phyloP scores from a whole-genome alignment of 148 eudicot species.

The Drosera capensis region DNA sequence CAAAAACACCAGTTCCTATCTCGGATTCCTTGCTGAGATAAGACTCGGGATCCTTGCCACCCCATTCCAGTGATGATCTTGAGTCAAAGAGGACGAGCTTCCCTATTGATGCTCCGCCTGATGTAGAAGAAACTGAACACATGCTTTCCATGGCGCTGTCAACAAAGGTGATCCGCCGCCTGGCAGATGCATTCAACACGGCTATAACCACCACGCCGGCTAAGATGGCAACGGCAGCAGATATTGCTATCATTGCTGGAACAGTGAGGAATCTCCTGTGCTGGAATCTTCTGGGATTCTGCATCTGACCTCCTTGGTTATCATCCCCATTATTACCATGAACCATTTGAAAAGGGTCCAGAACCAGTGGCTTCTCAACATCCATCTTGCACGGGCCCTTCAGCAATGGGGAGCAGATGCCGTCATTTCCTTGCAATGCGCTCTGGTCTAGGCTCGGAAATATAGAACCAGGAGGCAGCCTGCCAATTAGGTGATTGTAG shows the following conservation, averaged over 20 bases:
- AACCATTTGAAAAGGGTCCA: conserved; percentile 28
- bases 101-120: conserved; percentile 45
- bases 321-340: conserved; percentile 21
- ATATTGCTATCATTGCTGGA: conserved; percentile 64
- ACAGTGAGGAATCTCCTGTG: conserved; percentile 63
- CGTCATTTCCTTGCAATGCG: conserved; percentile 63
- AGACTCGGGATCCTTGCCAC: conserved; percentile 30
- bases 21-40: conserved; percentile 48
- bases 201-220: conserved; percentile 54
- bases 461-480: conserved; percentile 60
- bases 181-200: conserved; percentile 55
- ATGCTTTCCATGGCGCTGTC: conserved; percentile 66
- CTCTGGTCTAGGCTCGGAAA: conserved; percentile 60
- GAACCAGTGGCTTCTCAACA: conserved; percentile 85
- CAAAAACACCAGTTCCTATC: conserved; percentile 68
- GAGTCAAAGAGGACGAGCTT: conserved; percentile 63
- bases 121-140: conserved; percentile 64
- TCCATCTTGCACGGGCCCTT: conserved; percentile 77
- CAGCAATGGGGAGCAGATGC: conserved; percentile 76
- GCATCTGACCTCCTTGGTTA: conserved; percentile 5
- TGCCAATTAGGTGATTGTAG: conserved; percentile 70
- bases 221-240: conserved; percentile 55
- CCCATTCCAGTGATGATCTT: conserved; percentile 39
- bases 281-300: conserved; percentile 2
- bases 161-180: conserved; percentile 42